Base-by-base conservation (phyloP, 768 basidiomycete species). In the Omphalotus guepiniiformis region DNA sequence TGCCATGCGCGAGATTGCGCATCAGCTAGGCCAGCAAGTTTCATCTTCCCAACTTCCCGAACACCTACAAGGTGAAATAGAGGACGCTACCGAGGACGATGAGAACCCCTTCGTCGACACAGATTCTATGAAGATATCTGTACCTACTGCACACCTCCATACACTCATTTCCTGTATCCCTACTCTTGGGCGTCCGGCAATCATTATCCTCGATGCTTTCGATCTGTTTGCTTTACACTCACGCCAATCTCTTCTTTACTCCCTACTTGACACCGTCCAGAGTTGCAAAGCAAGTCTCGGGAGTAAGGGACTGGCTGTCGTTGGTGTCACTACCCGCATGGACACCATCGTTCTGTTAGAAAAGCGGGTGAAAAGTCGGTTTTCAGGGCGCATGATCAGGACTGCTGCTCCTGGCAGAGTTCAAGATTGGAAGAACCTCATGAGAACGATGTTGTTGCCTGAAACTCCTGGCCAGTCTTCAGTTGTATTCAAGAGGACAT, bases 341-440 rank as follows among this genome's bases (percentile, higher is more conserved):
- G 93, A 98, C 57, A 87, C 91, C 15, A 77, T 97, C 50, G 87
- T 89, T 53, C 67, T 88, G 2, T 73, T 99, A 15, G 96, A 99
- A 63, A 99, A 99, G 63, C 78, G 96, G 36, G 96, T 99, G 41
- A 96, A 98, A 66, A 96, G 93, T 54, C 81, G 96, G 3, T 99
- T 98, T 68, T 97, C 94, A 1, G 92, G 93, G 26, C 76, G 96
- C 47, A 88, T 92, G 57, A 73, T 94, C 47, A 80, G 90, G 39
- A 83, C 90, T 5, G 76, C 81, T 0, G 79, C 87, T 12, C 81
- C 84, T 2, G 58, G 67, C 4, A 68, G 67, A 7, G 50, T 82
- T 1, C 63, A 69, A 3, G 66, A 65, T 15, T 87, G 84, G 73
- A 59, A 78, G 11, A 61, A 58, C 6, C 62, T 82, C n/a, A 70